Base-by-base conservation (phyloP, 345 rosid species). In the Citrus cavaleriei region DNA sequence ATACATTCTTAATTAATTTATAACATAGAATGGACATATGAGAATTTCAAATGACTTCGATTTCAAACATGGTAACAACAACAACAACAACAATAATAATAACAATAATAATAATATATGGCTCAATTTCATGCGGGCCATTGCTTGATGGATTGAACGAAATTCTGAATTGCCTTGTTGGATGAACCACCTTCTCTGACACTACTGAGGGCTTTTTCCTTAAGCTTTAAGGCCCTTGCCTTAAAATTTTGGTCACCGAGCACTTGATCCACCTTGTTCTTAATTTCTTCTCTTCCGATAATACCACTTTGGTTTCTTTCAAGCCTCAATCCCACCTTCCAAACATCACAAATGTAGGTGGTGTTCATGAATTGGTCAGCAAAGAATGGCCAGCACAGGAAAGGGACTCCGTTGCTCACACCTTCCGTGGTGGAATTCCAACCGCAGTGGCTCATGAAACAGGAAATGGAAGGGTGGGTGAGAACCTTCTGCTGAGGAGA, bases 381-480 rank as follows among this genome's bases (percentile, higher is more conserved):
- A 60, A 87, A 89, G 73, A 76, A 81, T 27, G 90, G 93, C 71
- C 85, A 78, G 57, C 92, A 83, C 32, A 89, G 35, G 83, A 91
- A 80, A 8, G 92, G 93, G 25, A 84, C 62, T 1, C 92, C 91
- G 22, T 75, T 84, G 71, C 85, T 74, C 5, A 81, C 79, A 25
- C 89, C 89, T 77, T 92, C 94, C 71, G 88, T 63, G 63, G 86
- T 82, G 28, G 94, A 89, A 67, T 88, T 89, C 94, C 92, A 89
- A 27, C 93, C 93, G 28, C 88, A 87, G 51, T 87, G 92, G 79
- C 89, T 88, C 42, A 85, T 72, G 38, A 85, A 85, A 77, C 87
- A 86, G 40, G 87, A 87, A 24, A 84, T 51, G 2, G 84, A 82
- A 62, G 80, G 70, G 70, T 72, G 78, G 6, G 51, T 71, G 19